phyloP scores from a whole-genome alignment of 768 basidiomycete species.

The Lentinula boryana region DNA sequence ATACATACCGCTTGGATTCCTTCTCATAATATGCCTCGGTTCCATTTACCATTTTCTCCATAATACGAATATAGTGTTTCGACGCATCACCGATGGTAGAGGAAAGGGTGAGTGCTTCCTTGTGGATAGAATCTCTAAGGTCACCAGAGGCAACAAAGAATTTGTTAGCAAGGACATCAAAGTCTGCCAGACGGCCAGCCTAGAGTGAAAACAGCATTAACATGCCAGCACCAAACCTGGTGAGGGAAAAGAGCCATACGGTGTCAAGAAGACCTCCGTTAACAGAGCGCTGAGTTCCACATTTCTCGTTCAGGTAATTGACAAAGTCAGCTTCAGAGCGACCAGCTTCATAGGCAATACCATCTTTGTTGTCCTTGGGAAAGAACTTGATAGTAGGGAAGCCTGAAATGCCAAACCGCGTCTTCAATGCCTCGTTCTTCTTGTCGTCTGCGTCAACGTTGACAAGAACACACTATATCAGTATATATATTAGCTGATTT shows the following conservation, averaged over 20 bases:
- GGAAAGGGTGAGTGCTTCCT: constrained; percentile 56
- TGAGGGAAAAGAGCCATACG: constrained; percentile 23
- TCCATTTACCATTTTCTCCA: constrained; percentile 78
- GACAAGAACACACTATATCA: constrained; percentile 81
- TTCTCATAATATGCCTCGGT: constrained; percentile 76
- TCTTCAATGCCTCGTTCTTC: constrained; percentile 65
- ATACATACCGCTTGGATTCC: constrained; percentile 71
- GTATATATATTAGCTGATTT: constrained; percentile 1
- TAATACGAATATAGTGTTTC: constrained; percentile 81
- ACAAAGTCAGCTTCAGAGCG: constrained; percentile 75
- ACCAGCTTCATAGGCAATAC: constrained; percentile 61
- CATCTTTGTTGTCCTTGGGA: constrained; percentile 62
- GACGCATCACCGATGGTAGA: constrained; percentile 44
- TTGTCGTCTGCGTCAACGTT: constrained; percentile 88
- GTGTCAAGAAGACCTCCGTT: constrained; percentile 75
- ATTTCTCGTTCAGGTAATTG: constrained; percentile 76
- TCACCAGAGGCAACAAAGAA: constrained; percentile 61
- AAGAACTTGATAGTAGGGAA: constrained; percentile 98
- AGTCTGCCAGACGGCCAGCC: constrained; percentile 76
- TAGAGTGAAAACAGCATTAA: constrained; percentile 18
- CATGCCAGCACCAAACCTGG: background rate
- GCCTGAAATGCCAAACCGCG: constrained; percentile 64
- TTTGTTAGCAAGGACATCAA: constrained; percentile 72
- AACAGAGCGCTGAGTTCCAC: constrained; percentile 77
- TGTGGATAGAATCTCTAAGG: constrained; percentile 54